Percentiles rank a stretch among this genome's conserved stretches.
These are phyloP conservation scores for Penicillium sp. DNA, from an alignment of 2,329 filamentous ascomycete species.

Conservation along the genomic window DNA sequence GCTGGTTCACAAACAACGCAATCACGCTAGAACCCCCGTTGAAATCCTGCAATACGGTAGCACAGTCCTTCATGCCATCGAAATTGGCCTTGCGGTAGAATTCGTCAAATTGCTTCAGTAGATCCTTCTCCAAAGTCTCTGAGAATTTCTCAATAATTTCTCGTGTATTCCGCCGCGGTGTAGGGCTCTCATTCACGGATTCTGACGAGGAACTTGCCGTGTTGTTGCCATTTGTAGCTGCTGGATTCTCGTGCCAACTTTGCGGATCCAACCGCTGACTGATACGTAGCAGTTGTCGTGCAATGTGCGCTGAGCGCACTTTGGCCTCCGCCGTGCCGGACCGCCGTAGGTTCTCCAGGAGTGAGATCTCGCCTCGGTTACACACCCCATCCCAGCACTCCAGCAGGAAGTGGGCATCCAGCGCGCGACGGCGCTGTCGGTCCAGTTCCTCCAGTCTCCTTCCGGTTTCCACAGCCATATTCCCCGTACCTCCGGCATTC, in stretches of 20 bases:
- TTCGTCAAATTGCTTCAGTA: slow-evolving; percentile 93
- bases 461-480: slow-evolving; percentile 89
- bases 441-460: slow-evolving; percentile 91
- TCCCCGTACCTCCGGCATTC: slow-evolving; percentile 57
- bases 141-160: slow-evolving; percentile 96
- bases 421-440: slow-evolving; percentile 78
- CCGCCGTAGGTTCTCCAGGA: slow-evolving; percentile 81
- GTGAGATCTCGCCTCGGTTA: slow-evolving; percentile 77
- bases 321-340: slow-evolving; percentile 86
- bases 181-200: slow-evolving; percentile 43
- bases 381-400: slow-evolving; percentile 96
- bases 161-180: slow-evolving; percentile 58
- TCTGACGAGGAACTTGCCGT: slow-evolving; percentile 23
- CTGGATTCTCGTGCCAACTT: slow-evolving; percentile 57
- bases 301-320: slow-evolving; percentile 88
- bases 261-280: slow-evolving; percentile 80
- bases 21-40: slow-evolving; percentile 94
- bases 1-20: slow-evolving; percentile 94
- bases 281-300: slow-evolving; percentile 86
- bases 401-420: slow-evolving; percentile 91
- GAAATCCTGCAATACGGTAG: slow-evolving; percentile 89
- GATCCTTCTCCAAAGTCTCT: slow-evolving; percentile 89
- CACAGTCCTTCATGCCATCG: slow-evolving; percentile 96
- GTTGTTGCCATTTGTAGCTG: slow-evolving; percentile 49
- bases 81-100: slow-evolving; percentile 94